These are phyloP conservation scores for Macroventuria anomochaeta DNA, from an alignment of 2,329 filamentous ascomycete genomes.

Conservation along the genomic window DNA sequence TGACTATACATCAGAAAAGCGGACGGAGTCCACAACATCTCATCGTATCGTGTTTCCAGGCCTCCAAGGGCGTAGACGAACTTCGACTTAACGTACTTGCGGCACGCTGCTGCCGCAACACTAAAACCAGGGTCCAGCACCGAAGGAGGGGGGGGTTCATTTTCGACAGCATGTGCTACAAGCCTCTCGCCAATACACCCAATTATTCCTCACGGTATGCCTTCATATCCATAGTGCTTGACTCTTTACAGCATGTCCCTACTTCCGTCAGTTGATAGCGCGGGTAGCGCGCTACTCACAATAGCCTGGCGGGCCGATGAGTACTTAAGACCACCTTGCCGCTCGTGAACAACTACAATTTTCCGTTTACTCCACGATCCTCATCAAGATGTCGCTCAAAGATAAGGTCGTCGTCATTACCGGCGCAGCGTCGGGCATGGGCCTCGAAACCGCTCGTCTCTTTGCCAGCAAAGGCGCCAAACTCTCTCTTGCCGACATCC, in stretches of 20 bases:
- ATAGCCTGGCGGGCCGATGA: constrained; percentile 1
- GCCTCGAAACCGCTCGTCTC: constrained; percentile 35
- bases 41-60: not conserved
- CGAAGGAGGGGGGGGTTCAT: constrained; percentile 4
- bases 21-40: not conserved
- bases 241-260: not conserved
- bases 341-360: not conserved
- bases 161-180: not conserved
- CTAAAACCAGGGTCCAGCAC: not conserved
- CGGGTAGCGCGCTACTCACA: not conserved
- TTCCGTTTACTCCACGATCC: not conserved
- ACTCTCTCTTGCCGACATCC: constrained; percentile 42
- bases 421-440: constrained; percentile 42
- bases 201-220: not conserved
- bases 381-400: constrained; percentile 30
- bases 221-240: not conserved
- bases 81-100: not conserved
- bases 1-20: not conserved
- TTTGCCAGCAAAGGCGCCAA: constrained; percentile 39
- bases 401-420: constrained; percentile 43
- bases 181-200: not conserved
- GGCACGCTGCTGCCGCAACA: not conserved
- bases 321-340: not conserved
- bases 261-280: not conserved
- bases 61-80: not conserved